Evolutionary conservation across 2,329 filamentous ascomycete species (phyloP).

Genomic region (Cladophialophora exuberans): DNA sequence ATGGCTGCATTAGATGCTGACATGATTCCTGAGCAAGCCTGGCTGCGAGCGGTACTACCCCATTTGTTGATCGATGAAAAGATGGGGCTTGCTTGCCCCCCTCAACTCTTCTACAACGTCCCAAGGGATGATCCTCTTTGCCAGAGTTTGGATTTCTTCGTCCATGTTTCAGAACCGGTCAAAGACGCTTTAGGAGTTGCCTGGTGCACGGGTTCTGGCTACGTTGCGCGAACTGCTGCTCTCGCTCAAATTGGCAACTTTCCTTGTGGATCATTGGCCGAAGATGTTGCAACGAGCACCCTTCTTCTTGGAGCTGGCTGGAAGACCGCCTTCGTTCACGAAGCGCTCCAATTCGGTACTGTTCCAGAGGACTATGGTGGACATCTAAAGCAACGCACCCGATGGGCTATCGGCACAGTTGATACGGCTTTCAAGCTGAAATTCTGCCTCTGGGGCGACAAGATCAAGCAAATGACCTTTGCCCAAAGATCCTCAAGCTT

Average conservation of each 20-base stretch:
- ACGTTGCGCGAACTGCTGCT: constrained; percentile 35
- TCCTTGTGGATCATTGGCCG: constrained; percentile 38
- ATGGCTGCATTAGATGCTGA: constrained; percentile 43
- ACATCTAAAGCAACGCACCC: constrained; percentile 44
- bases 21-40: constrained; percentile 39
- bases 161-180: constrained; percentile 35
- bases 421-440: constrained; percentile 64
- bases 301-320: constrained; percentile 37
- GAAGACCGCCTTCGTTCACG: constrained; percentile 37
- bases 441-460: constrained; percentile 61
- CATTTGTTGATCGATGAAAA: constrained; percentile 35
- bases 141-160: constrained; percentile 38
- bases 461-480: constrained; percentile 57
- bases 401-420: constrained; percentile 53
- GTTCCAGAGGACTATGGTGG: constrained; percentile 43
- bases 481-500: constrained; percentile 64
- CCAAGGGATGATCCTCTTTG: constrained; percentile 36
- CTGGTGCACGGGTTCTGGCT: constrained; percentile 40
- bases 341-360: constrained; percentile 36
- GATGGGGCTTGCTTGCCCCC: constrained; percentile 42
- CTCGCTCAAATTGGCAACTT: constrained; percentile 38
- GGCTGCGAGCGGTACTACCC: constrained; percentile 37
- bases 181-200: constrained; percentile 37
- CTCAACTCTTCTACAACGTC: constrained; percentile 39
- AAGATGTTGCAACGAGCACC: constrained; percentile 37